phyloP scores from a whole-genome alignment of 116 monocot genomes.

The Papilionanthe hybrid region DNA sequence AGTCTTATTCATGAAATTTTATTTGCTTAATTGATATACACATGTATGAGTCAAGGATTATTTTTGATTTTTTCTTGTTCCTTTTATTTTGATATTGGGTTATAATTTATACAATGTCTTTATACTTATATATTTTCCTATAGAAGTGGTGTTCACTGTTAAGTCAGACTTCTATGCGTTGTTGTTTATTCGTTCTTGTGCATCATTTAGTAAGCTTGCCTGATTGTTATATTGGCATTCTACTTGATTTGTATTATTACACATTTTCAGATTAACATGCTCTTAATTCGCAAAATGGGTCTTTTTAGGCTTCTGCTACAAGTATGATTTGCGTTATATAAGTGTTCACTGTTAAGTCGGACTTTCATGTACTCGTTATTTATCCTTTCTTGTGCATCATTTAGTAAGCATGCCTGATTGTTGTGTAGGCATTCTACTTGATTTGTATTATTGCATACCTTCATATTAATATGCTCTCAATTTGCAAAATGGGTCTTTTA shows the following conservation, averaged over 20 bases:
- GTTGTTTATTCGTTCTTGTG: not conserved
- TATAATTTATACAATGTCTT: not conserved
- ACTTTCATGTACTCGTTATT: not conserved
- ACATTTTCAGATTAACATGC: not conserved
- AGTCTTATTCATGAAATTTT: not conserved
- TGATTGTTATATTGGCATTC: not conserved
- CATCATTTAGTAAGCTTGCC: not conserved
- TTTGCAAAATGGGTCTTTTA: conserved; percentile 1
- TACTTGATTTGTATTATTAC: not conserved
- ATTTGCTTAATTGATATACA: not conserved
- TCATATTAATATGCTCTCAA: not conserved
- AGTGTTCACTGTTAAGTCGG: not conserved
- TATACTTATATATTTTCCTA: not conserved
- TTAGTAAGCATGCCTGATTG: not conserved
- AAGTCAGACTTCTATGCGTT: not conserved
- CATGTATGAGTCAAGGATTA: no score
- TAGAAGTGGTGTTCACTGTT: not conserved
- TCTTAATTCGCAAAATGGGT: not conserved
- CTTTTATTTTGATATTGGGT: not conserved
- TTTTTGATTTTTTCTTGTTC: not conserved
- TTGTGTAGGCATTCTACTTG: not conserved
- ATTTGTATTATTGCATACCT: not conserved
- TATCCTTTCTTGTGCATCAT: not conserved
- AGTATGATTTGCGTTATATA: not conserved
- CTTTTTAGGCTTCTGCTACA: not conserved